Evolutionary conservation across 106 monocot species (phyloP).

Genomic region (Allium fistulosum): DNA sequence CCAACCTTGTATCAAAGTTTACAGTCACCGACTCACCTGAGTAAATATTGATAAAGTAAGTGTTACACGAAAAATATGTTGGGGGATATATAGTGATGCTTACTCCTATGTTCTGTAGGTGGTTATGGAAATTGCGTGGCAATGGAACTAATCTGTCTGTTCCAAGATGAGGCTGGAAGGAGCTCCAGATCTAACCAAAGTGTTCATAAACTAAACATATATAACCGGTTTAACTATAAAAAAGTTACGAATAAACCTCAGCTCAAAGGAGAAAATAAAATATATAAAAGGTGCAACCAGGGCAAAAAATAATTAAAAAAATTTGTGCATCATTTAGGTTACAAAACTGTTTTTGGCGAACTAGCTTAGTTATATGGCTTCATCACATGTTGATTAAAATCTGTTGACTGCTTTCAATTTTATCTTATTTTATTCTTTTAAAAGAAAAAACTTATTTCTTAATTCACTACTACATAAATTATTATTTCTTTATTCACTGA

Average conservation of each 20-base stretch:
- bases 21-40: slow-evolving; percentile 75
- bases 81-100: slow-evolving; percentile 19
- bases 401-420: no score
- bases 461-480: no score
- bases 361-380: not conserved
- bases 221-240: no score
- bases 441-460: no score
- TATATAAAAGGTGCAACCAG: not conserved
- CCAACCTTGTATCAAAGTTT: slow-evolving; percentile 79
- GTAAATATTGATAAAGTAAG: not conserved
- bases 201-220: slow-evolving; percentile 67
- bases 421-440: no score
- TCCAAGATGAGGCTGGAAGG: slow-evolving; percentile 88
- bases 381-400: not conserved
- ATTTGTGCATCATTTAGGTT: not conserved
- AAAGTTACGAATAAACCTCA: not conserved
- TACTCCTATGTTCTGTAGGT: slow-evolving; percentile 75
- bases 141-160: slow-evolving; percentile 84
- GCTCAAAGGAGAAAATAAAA: not conserved
- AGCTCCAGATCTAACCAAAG: slow-evolving; percentile 93
- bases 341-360: not conserved
- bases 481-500: no score
- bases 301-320: not conserved
- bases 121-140: slow-evolving; percentile 63
- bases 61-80: not conserved